Conservation (phyloP, 2,329 filamentous ascomycete genomes). For the Pleurostoma richardsiae region DNA sequence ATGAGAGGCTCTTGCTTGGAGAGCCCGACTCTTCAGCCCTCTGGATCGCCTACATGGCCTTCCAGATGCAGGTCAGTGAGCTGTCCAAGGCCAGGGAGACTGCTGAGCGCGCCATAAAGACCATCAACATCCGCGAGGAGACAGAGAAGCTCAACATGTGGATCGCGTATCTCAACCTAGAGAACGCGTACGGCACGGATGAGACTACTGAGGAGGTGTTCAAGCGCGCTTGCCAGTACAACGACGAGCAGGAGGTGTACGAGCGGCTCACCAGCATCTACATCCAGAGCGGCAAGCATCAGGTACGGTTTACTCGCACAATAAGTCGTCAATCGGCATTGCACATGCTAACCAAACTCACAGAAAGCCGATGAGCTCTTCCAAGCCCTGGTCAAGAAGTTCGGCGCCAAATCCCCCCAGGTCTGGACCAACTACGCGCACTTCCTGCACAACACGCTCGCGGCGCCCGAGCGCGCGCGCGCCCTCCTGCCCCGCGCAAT, state of each 20-base stretch:
- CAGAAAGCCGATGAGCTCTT: constrained; percentile 88
- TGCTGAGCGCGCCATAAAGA: constrained; percentile 83
- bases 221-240: constrained; percentile 88
- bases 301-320: constrained; percentile 48
- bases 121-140: constrained; percentile 87
- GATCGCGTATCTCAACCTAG: constrained; percentile 90
- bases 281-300: constrained; percentile 81
- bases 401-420: constrained; percentile 70
- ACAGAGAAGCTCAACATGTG: constrained; percentile 92
- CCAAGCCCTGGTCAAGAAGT: constrained; percentile 82
- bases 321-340: neutral
- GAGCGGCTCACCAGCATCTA: constrained; percentile 90
- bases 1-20: constrained; percentile 85
- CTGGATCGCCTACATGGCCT: constrained; percentile 99
- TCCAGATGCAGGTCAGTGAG: constrained; percentile 90
- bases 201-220: constrained; percentile 81
- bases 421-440: constrained; percentile 95
- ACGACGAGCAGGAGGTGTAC: constrained; percentile 85
- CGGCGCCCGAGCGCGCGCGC: constrained; percentile 68
- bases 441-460: constrained; percentile 75
- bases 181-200: constrained; percentile 83
- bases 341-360: constrained; percentile 6
- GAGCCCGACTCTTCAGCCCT: constrained; percentile 89
- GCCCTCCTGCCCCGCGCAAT: constrained; percentile 76
- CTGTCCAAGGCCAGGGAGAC: constrained; percentile 82